Evolutionary conservation across 2,329 filamentous ascomycete species (phyloP).

Genomic region (Alternaria sp.): DNA sequence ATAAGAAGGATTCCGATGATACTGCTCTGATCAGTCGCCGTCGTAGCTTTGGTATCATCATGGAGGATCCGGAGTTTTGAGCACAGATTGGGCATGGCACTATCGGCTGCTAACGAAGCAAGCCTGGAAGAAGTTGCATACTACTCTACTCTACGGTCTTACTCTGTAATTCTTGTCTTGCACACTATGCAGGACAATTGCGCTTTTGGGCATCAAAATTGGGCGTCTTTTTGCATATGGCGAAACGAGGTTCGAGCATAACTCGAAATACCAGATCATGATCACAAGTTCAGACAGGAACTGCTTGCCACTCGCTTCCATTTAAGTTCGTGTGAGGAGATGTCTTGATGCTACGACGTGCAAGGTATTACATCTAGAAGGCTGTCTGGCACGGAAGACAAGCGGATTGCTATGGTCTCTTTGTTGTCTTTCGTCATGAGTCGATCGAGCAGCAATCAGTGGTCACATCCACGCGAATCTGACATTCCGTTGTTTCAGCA

Average conservation of each 20-base stretch:
- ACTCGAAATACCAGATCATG: not conserved
- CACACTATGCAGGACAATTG: not conserved
- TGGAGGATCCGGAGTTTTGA: not conserved
- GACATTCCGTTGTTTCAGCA: not conserved
- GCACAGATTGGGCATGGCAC: not conserved
- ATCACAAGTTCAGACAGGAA: not conserved
- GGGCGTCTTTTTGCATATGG: not conserved
- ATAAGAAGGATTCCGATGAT: not conserved
- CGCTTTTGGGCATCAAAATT: not conserved
- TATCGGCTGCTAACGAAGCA: not conserved
- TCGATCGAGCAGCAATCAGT: not conserved
- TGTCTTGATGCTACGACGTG: not conserved
- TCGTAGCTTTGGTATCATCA: slow-evolving; percentile 1
- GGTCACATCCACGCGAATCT: not conserved
- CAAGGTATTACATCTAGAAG: not conserved
- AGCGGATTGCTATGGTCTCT: not conserved
- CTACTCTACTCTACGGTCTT: slow-evolving; percentile 5
- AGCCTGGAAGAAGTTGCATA: not conserved
- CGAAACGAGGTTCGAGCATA: not conserved
- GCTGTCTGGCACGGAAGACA: not conserved
- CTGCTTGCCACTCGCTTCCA: not conserved
- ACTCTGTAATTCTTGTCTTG: not conserved
- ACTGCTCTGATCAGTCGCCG: not conserved
- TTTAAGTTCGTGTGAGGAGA: not conserved
- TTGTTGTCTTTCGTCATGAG: not conserved